phyloP scores from a whole-genome alignment of 2,329 filamentous ascomycete species.

The Tympanopsis confertula region DNA sequence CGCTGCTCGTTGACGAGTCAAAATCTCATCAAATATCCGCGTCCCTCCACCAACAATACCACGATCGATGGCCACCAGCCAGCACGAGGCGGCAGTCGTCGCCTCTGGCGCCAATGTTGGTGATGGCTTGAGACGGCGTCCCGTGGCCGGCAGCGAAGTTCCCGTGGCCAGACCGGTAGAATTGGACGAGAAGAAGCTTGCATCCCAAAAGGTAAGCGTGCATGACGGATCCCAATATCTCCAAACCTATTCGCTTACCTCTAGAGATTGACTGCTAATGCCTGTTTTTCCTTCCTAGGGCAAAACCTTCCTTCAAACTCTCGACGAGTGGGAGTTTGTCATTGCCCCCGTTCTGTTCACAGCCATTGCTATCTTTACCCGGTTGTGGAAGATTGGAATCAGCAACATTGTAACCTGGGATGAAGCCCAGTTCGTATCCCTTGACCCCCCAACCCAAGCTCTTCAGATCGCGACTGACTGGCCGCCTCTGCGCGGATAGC shows the following conservation, averaged over 20 bases:
- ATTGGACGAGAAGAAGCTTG: slow-evolving; percentile 48
- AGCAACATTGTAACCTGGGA: slow-evolving; percentile 59
- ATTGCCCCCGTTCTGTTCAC: slow-evolving; percentile 51
- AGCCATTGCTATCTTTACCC: slow-evolving; percentile 50
- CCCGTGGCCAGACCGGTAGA: slow-evolving; percentile 25
- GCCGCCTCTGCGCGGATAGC: slow-evolving; percentile 3
- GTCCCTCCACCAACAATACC: too few species aligned
- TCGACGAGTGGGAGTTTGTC: slow-evolving; percentile 53
- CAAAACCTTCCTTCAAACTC: slow-evolving; percentile 46
- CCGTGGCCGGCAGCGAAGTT: slow-evolving; percentile 30
- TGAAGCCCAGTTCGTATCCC: slow-evolving; percentile 9
- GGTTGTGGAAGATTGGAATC: slow-evolving; percentile 59
- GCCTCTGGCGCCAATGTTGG: slow-evolving; percentile 48
- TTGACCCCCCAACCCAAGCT: not conserved
- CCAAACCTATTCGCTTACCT: not conserved
- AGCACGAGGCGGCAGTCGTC: slow-evolving; percentile 34
- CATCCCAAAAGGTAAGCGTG: slow-evolving; percentile 38
- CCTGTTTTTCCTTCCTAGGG: slow-evolving; percentile 17
- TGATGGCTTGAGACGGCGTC: slow-evolving; percentile 44
- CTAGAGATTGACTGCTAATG: slow-evolving; percentile 10
- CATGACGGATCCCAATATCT: not conserved
- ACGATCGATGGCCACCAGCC: slow-evolving; percentile 33
- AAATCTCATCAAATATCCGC: too few species aligned
- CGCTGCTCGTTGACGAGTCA: too few species aligned
- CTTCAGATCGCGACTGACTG: slow-evolving; percentile 14